Conservation (phyloP, 805 yeast species). For the Priceomyces castillae region DNA sequence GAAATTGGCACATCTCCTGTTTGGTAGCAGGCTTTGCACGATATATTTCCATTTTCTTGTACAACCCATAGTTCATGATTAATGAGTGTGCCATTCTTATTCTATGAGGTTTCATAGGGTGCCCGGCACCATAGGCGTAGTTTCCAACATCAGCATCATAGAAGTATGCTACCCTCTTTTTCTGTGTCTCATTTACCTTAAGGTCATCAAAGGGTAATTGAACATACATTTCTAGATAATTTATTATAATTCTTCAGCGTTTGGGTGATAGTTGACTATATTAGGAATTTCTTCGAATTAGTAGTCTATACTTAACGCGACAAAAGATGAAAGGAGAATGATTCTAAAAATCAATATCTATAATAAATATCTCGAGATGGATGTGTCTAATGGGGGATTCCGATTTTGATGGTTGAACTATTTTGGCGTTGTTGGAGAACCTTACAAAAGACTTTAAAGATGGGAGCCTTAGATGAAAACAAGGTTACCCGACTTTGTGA, state of each 20-base stretch:
- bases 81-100: constrained; percentile 98
- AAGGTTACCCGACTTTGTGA: not conserved
- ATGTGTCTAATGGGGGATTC: not conserved
- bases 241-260: not conserved
- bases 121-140: constrained; percentile 97
- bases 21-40: constrained; percentile 97
- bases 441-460: not conserved
- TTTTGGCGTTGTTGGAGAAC: not conserved
- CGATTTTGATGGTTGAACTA: not conserved
- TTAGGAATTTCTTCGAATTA: not conserved
- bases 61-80: constrained; percentile 94
- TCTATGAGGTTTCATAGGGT: constrained; percentile 98
- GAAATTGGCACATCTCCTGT: constrained; percentile 98
- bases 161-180: constrained; percentile 44
- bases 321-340: not conserved
- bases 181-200: constrained; percentile 38
- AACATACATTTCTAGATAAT: constrained; percentile 29
- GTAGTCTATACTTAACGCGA: not conserved
- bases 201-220: constrained; percentile 47
- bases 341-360: not conserved
- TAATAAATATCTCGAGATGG: not conserved
- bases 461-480: not conserved
- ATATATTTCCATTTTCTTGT: constrained; percentile 95
- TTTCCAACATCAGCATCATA: constrained; percentile 86
- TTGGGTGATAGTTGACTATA: not conserved